A percentile compares a stretch with the other conserved stretches of the same genome.
Evolutionary conservation across 2,329 filamentous ascomycete species (phyloP).

Genomic region (Epichloe gansuensis): DNA sequence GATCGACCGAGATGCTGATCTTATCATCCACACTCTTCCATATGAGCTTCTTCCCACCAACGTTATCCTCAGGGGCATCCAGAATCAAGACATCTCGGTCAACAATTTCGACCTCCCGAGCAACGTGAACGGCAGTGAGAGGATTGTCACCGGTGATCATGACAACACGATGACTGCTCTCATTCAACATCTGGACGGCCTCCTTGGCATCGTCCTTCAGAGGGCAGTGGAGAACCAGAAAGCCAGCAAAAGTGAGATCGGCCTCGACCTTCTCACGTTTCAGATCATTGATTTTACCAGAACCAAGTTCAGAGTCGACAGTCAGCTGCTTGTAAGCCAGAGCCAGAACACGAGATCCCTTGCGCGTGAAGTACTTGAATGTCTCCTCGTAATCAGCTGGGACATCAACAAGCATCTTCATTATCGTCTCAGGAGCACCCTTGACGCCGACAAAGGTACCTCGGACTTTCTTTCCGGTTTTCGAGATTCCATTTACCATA

Average conservation of each 20-base stretch:
- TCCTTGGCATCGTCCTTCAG: constrained; percentile 93
- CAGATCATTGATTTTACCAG: constrained; percentile 79
- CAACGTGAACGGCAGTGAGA: constrained; percentile 89
- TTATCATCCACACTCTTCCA: constrained; percentile 95
- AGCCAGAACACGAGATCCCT: constrained; percentile 85
- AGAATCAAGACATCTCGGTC: constrained; percentile 91
- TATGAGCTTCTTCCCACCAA: constrained; percentile 66
- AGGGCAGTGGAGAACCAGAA: constrained; percentile 88
- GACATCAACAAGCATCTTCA: constrained; percentile 75
- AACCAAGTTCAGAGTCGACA: constrained; percentile 66
- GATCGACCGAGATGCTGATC: constrained; percentile 73
- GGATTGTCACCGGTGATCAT: constrained; percentile 99
- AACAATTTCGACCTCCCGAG: constrained; percentile 91
- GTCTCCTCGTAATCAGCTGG: constrained; percentile 93
- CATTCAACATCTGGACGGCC: constrained; percentile 91
- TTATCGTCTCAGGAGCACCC: constrained; percentile 92
- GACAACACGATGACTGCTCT: constrained; percentile 94
- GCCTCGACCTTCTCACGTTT: constrained; percentile 87
- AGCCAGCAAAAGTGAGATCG: constrained; percentile 79
- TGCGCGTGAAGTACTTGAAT: constrained; percentile 94
- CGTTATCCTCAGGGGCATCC: constrained; percentile 85
- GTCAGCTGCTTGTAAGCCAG: constrained; percentile 90
- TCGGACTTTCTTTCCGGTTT: constrained; percentile 62
- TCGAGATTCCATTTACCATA: constrained; percentile 61
- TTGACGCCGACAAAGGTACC: constrained; percentile 93